phyloP scores from a whole-genome alignment of 345 rosid genomes.

The Bretschneidera sinensis region DNA sequence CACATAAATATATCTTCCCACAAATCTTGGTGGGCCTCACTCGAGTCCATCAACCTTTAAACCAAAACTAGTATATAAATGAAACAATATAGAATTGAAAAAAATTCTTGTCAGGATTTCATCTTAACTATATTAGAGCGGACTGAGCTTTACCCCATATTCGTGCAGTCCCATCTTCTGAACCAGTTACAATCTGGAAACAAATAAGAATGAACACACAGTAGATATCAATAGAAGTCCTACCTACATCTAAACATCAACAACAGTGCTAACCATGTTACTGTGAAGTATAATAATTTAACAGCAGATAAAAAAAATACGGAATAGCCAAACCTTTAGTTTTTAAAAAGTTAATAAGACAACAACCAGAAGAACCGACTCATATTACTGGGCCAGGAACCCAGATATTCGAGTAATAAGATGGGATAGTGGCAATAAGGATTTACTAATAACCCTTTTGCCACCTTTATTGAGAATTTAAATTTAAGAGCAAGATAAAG shows the following conservation, averaged over 20 bases:
- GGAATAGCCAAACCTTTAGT: too few species aligned
- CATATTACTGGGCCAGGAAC: neutral
- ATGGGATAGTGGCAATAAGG: neutral
- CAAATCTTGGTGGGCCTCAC: neutral
- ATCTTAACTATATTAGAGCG: neutral
- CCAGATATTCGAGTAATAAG: neutral
- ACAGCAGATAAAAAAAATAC: too few species aligned
- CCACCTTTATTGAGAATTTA: neutral
- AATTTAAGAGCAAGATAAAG: neutral
- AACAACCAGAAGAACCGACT: too few species aligned
- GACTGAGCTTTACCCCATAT: constrained; percentile 69
- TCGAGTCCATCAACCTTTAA: neutral
- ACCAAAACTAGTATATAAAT: neutral
- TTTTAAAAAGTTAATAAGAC: too few species aligned
- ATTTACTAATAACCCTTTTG: neutral
- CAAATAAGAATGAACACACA: constrained; percentile 14
- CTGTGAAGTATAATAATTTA: too few species aligned
- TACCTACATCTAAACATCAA: neutral
- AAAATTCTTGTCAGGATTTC: neutral
- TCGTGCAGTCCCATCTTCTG: constrained; percentile 95
- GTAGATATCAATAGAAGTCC: constrained; percentile 3
- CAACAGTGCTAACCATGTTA: too few species aligned
- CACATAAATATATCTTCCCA: neutral
- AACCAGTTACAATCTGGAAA: constrained; percentile 81
- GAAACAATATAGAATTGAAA: neutral